Evolutionary conservation across 2,329 filamentous ascomycete species (phyloP).

Genomic region (Clonostachys rosea): DNA sequence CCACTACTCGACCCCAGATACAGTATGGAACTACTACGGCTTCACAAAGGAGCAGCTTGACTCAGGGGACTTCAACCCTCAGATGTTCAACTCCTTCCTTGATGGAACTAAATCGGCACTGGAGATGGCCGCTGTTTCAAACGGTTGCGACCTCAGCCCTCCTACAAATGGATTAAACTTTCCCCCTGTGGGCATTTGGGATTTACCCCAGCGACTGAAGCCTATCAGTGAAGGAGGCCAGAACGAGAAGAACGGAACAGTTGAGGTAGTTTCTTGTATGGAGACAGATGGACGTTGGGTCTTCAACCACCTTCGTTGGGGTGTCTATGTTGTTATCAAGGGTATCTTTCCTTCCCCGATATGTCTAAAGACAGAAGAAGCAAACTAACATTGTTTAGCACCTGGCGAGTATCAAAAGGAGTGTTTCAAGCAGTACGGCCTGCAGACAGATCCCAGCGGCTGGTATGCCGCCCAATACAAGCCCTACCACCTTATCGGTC

Average conservation of each 20-base stretch:
- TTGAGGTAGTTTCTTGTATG: slow-evolving; percentile 38
- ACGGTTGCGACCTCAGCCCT: slow-evolving; percentile 33
- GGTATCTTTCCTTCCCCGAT: slow-evolving; percentile 4
- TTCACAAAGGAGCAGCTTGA: slow-evolving; percentile 36
- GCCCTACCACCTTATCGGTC: slow-evolving; percentile 39
- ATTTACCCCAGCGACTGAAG: slow-evolving; percentile 32
- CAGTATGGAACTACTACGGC: slow-evolving; percentile 39
- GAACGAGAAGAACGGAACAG: slow-evolving; percentile 29
- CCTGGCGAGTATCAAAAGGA: slow-evolving; percentile 31
- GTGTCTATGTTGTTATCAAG: slow-evolving; percentile 38
- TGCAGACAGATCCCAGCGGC: slow-evolving; percentile 31
- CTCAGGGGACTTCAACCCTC: slow-evolving; percentile 34
- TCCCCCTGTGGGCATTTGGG: slow-evolving; percentile 34
- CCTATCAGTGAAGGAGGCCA: slow-evolving; percentile 33
- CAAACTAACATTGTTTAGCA: slow-evolving; percentile 6
- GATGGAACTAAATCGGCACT: slow-evolving; percentile 41
- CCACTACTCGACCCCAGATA: slow-evolving; percentile 38
- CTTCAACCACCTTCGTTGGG: slow-evolving; percentile 32
- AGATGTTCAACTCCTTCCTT: slow-evolving; percentile 43
- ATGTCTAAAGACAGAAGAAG: not conserved
- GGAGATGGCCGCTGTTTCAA: slow-evolving; percentile 42
- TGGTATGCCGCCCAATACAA: slow-evolving; percentile 38
- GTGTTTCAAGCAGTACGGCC: slow-evolving; percentile 37
- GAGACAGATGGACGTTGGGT: slow-evolving; percentile 33
- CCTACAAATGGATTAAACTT: slow-evolving; percentile 33